These are phyloP conservation scores for Metarhizium rileyi DNA, from an alignment of 2,329 filamentous ascomycete species.

Conservation along the genomic window DNA sequence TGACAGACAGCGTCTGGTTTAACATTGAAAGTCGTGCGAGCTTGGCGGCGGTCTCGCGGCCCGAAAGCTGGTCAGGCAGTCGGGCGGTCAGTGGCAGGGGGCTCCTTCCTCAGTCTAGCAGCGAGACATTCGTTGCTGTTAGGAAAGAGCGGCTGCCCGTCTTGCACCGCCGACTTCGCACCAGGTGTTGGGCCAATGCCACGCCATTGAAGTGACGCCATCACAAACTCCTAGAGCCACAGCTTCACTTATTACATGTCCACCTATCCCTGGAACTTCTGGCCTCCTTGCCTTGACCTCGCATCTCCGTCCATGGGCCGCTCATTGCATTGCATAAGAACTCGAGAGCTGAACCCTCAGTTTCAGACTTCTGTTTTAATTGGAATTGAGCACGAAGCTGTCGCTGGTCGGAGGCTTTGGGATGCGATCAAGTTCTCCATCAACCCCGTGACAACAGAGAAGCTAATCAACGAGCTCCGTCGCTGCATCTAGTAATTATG, in stretches of 20 bases:
- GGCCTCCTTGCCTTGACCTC: background rate
- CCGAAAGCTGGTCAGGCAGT: too few relatives aligned
- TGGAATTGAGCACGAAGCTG: background rate
- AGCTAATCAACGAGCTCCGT: conserved; percentile 4
- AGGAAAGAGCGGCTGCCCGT: background rate
- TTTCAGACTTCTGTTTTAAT: background rate
- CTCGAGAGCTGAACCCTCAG: background rate
- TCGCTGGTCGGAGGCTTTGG: background rate
- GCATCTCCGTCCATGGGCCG: background rate
- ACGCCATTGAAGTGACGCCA: conserved; percentile 8
- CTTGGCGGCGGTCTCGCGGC: too few relatives aligned
- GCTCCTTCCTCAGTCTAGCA: background rate
- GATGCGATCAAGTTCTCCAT: background rate
- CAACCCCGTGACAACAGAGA: background rate
- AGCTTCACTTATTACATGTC: background rate
- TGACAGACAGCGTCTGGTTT: too few relatives aligned
- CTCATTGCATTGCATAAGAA: background rate
- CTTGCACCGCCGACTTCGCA: conserved; percentile 4
- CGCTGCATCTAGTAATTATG: background rate
- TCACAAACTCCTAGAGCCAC: conserved; percentile 3
- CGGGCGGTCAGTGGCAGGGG: background rate
- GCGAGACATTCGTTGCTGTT: too few relatives aligned
- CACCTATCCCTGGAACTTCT: background rate
- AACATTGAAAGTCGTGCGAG: too few relatives aligned
- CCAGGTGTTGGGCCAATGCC: background rate